Percentiles rank a stretch among this genome's conserved stretches.
Conservation (phyloP, 2,329 filamentous ascomycete genomes). For the Coleophoma crateriformis region DNA sequence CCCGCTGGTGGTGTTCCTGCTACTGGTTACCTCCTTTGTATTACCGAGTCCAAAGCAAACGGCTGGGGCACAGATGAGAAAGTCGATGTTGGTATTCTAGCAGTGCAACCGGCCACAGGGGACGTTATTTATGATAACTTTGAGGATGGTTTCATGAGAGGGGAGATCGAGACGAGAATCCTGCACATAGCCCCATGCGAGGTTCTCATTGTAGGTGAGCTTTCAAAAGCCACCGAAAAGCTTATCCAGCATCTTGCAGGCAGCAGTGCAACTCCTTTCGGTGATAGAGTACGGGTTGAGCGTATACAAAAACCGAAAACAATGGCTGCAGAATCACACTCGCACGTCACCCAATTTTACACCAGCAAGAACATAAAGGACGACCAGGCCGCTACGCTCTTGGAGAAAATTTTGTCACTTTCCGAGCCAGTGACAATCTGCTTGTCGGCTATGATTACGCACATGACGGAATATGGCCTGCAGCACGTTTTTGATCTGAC, state of each 20-base stretch:
- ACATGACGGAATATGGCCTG: slow-evolving; percentile 85
- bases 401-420: slow-evolving; percentile 82
- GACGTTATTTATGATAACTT: slow-evolving; percentile 96
- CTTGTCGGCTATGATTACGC: slow-evolving; percentile 92
- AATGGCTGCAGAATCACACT: slow-evolving; percentile 77
- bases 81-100: slow-evolving; percentile 84
- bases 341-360: slow-evolving; percentile 90
- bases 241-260: slow-evolving; percentile 84
- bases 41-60: slow-evolving; percentile 80
- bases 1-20: slow-evolving; percentile 54
- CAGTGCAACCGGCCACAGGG: slow-evolving; percentile 91
- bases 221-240: slow-evolving; percentile 89
- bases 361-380: slow-evolving; percentile 63
- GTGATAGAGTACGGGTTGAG: slow-evolving; percentile 84
- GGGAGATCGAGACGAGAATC: slow-evolving; percentile 90
- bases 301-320: slow-evolving; percentile 70
- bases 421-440: slow-evolving; percentile 86
- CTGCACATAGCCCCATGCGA: slow-evolving; percentile 95
- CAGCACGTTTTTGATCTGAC: slow-evolving; percentile 95
- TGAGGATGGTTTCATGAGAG: slow-evolving; percentile 95
- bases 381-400: slow-evolving; percentile 55
- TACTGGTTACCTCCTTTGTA: slow-evolving; percentile 85
- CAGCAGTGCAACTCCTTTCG: slow-evolving; percentile 86
- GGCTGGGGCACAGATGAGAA: slow-evolving; percentile 85
- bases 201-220: slow-evolving; percentile 84